Percentiles rank a stretch among this genome's conserved stretches.
These are phyloP conservation scores for Cladochytrium replicatum DNA, from an alignment of 192 early-diverging fungal genomes.

Conservation along the genomic window DNA sequence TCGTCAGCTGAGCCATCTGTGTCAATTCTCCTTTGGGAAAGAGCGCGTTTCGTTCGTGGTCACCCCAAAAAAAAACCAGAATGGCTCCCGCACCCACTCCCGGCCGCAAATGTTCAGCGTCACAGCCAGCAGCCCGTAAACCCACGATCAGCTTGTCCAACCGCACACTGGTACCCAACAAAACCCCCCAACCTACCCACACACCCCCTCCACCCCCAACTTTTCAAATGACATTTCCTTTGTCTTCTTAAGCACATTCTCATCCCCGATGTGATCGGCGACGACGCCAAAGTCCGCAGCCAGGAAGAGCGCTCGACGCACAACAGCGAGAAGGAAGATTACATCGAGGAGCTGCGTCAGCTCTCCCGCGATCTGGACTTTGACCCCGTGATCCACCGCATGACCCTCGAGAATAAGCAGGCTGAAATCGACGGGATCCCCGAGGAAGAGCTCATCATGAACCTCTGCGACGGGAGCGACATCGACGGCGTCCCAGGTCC, in stretches of 20 bases:
- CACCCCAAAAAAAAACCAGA: too few relatives aligned
- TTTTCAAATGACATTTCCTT: not conserved
- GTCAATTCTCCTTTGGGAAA: too few relatives aligned
- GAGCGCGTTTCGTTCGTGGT: too few relatives aligned
- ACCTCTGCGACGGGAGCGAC: slow-evolving; percentile 28
- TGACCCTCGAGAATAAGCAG: slow-evolving; percentile 10
- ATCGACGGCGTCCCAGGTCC: slow-evolving; percentile 29
- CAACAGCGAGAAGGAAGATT: slow-evolving; percentile 26
- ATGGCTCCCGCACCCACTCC: too few relatives aligned
- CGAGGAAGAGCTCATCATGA: slow-evolving; percentile 20
- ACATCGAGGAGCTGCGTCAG: slow-evolving; percentile 15
- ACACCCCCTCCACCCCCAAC: not conserved
- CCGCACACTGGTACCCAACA: too few relatives aligned
- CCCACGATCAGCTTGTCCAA: too few relatives aligned
- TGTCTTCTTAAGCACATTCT: slow-evolving; percentile 16
- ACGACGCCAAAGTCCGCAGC: slow-evolving; percentile 16
- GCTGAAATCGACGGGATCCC: slow-evolving; percentile 13
- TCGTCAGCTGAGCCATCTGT: too few relatives aligned
- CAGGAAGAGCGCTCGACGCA: slow-evolving; percentile 19
- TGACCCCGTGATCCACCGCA: slow-evolving; percentile 17
- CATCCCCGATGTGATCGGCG: slow-evolving; percentile 18
- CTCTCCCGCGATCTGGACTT: slow-evolving; percentile 19
- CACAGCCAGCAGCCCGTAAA: too few relatives aligned
- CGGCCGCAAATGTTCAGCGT: too few relatives aligned
- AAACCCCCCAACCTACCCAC: too few relatives aligned